phyloP scores from a whole-genome alignment of 371 early-diverging fungal genomes.

The Syncephalis plumigaleata region DNA sequence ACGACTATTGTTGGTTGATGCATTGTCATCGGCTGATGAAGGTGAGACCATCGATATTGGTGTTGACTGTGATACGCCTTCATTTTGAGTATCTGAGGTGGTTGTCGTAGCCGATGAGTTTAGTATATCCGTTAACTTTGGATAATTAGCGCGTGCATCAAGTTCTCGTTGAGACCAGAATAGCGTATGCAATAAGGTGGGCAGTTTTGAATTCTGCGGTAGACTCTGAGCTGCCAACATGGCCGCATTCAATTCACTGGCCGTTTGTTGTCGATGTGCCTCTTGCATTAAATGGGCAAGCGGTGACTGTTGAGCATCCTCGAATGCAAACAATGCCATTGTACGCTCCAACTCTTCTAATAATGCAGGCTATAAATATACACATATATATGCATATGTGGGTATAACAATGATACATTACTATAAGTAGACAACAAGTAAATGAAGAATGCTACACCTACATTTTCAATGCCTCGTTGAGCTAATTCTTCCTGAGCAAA shows the following conservation, averaged over 20 bases:
- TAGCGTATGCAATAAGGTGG: slow-evolving; percentile 70
- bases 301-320: slow-evolving; percentile 40
- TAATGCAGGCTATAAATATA: no score
- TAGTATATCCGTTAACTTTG: no score
- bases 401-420: no score
- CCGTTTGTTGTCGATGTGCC: slow-evolving; percentile 79
- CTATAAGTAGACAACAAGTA: no score
- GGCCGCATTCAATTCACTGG: slow-evolving; percentile 86
- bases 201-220: slow-evolving; percentile 85
- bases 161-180: slow-evolving; percentile 83
- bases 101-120: no score
- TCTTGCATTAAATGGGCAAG: slow-evolving; percentile 71
- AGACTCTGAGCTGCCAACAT: slow-evolving; percentile 78
- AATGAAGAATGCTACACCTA: no score
- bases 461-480: slow-evolving; percentile 85
- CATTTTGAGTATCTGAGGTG: no score
- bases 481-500: slow-evolving; percentile 96
- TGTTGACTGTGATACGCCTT: no score
- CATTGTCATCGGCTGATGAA: no score
- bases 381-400: no score
- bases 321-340: slow-evolving; percentile 90
- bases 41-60: no score
- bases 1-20: no score
- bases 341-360: slow-evolving; percentile 84
- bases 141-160: slow-evolving; percentile 61